Evolutionary conservation across 2,329 filamentous ascomycete species (phyloP).

Genomic region (Seiridium unicorne): DNA sequence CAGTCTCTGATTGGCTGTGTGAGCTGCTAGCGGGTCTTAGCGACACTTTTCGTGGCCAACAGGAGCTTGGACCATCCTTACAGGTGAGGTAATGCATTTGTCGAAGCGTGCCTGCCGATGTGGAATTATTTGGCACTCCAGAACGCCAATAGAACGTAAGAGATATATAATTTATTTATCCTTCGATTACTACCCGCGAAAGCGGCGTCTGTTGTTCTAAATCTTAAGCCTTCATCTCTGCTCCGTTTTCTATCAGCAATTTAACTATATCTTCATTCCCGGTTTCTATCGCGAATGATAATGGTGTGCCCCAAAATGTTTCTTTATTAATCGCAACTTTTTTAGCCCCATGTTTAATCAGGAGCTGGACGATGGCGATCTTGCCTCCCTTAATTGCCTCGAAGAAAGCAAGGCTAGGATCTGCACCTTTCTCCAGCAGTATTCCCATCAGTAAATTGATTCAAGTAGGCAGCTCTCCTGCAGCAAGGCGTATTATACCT

Average conservation of each 20-base stretch:
- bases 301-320: background rate
- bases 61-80: constrained; percentile 11
- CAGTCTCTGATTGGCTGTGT: constrained; percentile 9
- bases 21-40: constrained; percentile 3
- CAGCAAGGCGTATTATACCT: too few species aligned
- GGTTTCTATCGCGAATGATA: background rate
- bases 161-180: too few species aligned
- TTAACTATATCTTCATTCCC: background rate
- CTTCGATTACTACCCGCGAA: background rate
- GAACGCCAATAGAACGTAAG: background rate
- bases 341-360: background rate
- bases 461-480: too few species aligned
- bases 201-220: background rate
- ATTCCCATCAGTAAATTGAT: too few species aligned
- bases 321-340: background rate
- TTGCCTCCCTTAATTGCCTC: too few species aligned
- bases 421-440: background rate
- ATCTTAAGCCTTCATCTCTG: too few species aligned
- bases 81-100: constrained; percentile 12
- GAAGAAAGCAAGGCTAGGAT: background rate
- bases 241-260: too few species aligned
- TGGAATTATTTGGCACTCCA: background rate
- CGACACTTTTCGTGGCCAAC: background rate
- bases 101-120: background rate
- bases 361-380: background rate